Evolutionary conservation across 2,329 filamentous ascomycete genomes (phyloP).

Genomic region (Arthrinium puccinioides): DNA sequence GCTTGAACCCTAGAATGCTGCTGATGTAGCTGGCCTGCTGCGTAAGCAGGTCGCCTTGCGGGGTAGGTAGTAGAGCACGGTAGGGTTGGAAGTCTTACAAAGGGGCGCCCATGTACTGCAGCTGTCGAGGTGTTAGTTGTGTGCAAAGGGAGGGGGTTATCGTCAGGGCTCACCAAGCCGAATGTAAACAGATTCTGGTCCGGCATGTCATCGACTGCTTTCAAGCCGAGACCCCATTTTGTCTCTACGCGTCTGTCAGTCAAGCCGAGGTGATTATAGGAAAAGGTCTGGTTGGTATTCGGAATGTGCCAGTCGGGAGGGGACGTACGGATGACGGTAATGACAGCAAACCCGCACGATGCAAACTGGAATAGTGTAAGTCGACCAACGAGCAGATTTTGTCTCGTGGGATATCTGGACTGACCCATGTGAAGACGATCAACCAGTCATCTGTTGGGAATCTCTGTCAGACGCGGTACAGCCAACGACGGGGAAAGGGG

Average conservation of each 20-base stretch:
- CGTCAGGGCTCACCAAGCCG: constrained; percentile 22
- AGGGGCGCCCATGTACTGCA: constrained; percentile 33
- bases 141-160: constrained; percentile 17
- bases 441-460: constrained; percentile 20
- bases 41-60: neutral
- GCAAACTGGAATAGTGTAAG: too few relatives aligned
- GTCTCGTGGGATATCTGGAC: neutral
- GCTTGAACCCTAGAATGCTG: constrained; percentile 38
- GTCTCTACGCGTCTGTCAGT: too few relatives aligned
- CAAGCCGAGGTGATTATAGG: too few relatives aligned
- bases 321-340: constrained; percentile 28
- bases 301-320: too few relatives aligned
- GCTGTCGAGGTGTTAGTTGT: too few relatives aligned
- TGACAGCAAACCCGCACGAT: constrained; percentile 26
- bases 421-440: constrained; percentile 22
- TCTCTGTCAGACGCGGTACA: neutral
- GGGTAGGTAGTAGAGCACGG: neutral
- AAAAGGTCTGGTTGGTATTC: too few relatives aligned
- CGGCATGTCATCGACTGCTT: constrained; percentile 27
- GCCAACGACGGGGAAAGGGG: too few relatives aligned
- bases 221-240: constrained; percentile 34
- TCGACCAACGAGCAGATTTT: too few relatives aligned
- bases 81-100: constrained; percentile 23
- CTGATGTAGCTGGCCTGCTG: constrained; percentile 25
- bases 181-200: constrained; percentile 29